Percentiles rank a stretch among this genome's conserved stretches.
Evolutionary conservation across 1,284 basidiomycete species (phyloP).

Genomic region (Pisolithus thermaeus): DNA sequence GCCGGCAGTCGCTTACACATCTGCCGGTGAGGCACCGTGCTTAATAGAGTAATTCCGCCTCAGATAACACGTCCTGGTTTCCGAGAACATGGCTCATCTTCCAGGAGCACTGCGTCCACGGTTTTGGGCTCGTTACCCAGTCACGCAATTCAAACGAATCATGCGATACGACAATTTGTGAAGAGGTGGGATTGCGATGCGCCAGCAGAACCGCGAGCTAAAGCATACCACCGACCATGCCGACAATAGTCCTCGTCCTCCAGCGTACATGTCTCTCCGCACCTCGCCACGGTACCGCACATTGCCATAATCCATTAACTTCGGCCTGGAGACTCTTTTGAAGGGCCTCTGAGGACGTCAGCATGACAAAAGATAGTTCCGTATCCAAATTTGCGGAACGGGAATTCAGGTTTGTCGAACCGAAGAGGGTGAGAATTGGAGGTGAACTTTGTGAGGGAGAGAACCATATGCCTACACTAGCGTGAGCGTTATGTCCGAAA

Average conservation of each 20-base stretch:
- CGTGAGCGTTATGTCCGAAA: constrained; percentile 6
- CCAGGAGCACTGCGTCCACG: no score
- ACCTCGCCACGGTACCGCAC: constrained; percentile 53
- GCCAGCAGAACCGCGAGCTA: constrained; percentile 18
- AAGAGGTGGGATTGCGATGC: no score
- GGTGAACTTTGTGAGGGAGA: constrained; percentile 47
- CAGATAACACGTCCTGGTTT: no score
- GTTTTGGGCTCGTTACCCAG: no score
- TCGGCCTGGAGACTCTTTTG: constrained; percentile 39
- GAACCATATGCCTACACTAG: constrained; percentile 75
- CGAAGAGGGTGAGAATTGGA: constrained; percentile 83
- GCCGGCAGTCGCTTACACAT: no score
- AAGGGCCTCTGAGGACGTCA: constrained; percentile 51
- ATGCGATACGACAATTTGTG: no score
- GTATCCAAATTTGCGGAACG: constrained; percentile 89
- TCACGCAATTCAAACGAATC: no score
- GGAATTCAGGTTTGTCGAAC: constrained; percentile 94
- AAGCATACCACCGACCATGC: constrained; percentile 64
- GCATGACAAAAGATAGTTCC: constrained; percentile 86
- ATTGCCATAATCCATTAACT: constrained; percentile 39
- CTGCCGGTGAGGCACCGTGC: no score
- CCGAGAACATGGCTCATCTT: no score
- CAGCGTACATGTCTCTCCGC: constrained; percentile 63
- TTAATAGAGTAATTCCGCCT: no score
- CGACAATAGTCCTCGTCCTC: constrained; percentile 63